phyloP scores from a whole-genome alignment of 352 stramenopile species.

The Globisporangium spiculum region DNA sequence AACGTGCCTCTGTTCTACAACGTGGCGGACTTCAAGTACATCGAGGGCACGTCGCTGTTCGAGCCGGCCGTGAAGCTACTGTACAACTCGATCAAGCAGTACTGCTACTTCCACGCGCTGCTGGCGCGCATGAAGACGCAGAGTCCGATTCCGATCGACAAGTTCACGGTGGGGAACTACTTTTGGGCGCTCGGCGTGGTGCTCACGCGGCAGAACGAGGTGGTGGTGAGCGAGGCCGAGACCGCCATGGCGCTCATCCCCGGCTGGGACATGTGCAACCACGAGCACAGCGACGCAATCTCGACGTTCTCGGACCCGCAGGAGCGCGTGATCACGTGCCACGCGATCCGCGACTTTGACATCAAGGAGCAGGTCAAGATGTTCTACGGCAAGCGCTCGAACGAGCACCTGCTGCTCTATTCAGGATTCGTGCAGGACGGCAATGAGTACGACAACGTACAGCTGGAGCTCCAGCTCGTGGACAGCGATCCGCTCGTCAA shows the following conservation, averaged over 20 bases:
- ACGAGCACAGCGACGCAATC: slow-evolving; percentile 42
- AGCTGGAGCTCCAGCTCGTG: slow-evolving; percentile 22
- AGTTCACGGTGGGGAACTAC: slow-evolving; percentile 54
- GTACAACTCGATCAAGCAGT: slow-evolving; percentile 66
- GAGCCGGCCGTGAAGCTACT: slow-evolving; percentile 39
- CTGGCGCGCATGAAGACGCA: slow-evolving; percentile 22
- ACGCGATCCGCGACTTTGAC: slow-evolving; percentile 37
- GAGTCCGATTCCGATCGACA: slow-evolving; percentile 24
- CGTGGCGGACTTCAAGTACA: slow-evolving; percentile 34
- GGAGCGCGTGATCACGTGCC: slow-evolving; percentile 30
- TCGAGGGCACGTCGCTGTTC: slow-evolving; percentile 39
- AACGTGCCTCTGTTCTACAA: slow-evolving; percentile 53
- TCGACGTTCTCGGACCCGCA: slow-evolving; percentile 40
- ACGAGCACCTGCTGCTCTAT: slow-evolving; percentile 52
- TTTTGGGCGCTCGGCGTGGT: slow-evolving; percentile 56
- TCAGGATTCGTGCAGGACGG: slow-evolving; percentile 46
- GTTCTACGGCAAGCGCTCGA: slow-evolving; percentile 61
- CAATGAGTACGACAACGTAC: slow-evolving; percentile 35
- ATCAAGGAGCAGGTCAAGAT: slow-evolving; percentile 45
- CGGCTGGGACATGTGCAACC: slow-evolving; percentile 67
- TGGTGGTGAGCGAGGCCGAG: slow-evolving; percentile 23
- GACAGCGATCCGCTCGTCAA: slow-evolving; percentile 32
- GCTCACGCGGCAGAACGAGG: slow-evolving; percentile 62
- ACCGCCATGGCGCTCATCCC: slow-evolving; percentile 49
- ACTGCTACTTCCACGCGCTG: slow-evolving; percentile 40